Conservation (phyloP, 2,329 filamentous ascomycete genomes). For the Penicillium sp. region DNA sequence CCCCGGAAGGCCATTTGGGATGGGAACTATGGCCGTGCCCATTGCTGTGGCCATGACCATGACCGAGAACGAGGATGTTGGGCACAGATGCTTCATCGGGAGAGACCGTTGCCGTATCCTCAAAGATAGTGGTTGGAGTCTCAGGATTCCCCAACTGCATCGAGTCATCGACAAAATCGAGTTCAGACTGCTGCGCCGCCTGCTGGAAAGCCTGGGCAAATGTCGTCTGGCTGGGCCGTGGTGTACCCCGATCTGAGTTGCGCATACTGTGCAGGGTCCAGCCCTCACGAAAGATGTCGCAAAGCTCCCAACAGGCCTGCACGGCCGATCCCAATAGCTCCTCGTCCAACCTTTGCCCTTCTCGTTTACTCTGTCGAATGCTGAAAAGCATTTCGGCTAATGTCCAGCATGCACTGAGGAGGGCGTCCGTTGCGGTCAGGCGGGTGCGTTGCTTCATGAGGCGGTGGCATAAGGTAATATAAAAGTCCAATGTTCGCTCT, state of each 20-base stretch:
- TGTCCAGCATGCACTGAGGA: conserved; percentile 84
- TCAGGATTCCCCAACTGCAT: conserved; percentile 60
- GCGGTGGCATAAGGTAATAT: conserved; percentile 88
- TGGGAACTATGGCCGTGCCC: conserved; percentile 69
- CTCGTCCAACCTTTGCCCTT: conserved; percentile 72
- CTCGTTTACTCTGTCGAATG: conserved; percentile 76
- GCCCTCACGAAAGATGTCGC: conserved; percentile 87
- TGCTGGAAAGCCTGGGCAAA: conserved; percentile 64
- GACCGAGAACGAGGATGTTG: conserved; percentile 3
- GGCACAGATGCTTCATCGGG: conserved; percentile 2
- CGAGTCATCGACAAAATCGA: conserved; percentile 27
- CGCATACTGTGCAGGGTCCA: conserved; percentile 78
- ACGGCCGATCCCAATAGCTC: conserved; percentile 85
- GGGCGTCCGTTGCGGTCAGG: conserved; percentile 75
- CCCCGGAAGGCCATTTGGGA: conserved; percentile 81
- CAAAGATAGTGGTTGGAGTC: conserved; percentile 92
- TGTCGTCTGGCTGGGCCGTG: conserved; percentile 73
- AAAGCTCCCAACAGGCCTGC: conserved; percentile 92
- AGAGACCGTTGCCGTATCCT: conserved; percentile 78
- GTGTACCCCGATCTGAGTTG: conserved; percentile 73
- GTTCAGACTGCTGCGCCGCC: conserved; percentile 46
- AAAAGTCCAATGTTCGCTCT: conserved; percentile 89
- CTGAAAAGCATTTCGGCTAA: conserved; percentile 92
- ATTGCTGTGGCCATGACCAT: conserved; percentile 53
- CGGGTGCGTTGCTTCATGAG: conserved; percentile 92